These are phyloP conservation scores for Cryphonectria radicalis DNA, from an alignment of 2,329 filamentous ascomycete genomes.

Conservation along the genomic window DNA sequence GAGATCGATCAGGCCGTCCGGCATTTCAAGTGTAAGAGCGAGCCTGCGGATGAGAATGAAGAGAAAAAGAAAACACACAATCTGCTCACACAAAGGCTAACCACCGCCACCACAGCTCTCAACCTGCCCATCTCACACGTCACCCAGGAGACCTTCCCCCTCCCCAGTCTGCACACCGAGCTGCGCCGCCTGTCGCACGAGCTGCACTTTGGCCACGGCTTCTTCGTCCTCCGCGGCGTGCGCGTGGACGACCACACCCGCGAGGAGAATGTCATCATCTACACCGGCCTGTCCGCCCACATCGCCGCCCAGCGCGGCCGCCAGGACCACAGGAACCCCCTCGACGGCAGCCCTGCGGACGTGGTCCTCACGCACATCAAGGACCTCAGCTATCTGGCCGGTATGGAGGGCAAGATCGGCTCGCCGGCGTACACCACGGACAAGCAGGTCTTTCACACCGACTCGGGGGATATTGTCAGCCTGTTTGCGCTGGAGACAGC, in stretches of 20 bases:
- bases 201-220: slow-evolving; percentile 62
- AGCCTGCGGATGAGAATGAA: not conserved
- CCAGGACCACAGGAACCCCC: slow-evolving; percentile 50
- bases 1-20: slow-evolving; percentile 52
- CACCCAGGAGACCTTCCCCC: slow-evolving; percentile 56
- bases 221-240: slow-evolving; percentile 64
- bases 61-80: not conserved
- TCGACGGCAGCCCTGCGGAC: slow-evolving; percentile 51
- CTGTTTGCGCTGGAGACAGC: slow-evolving; percentile 59
- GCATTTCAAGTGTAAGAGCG: slow-evolving; percentile 46
- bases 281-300: slow-evolving; percentile 63
- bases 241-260: slow-evolving; percentile 55
- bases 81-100: not conserved
- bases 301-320: slow-evolving; percentile 57
- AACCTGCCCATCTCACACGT: slow-evolving; percentile 47
- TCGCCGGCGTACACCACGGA: slow-evolving; percentile 63
- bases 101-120: slow-evolving; percentile 36
- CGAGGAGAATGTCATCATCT: slow-evolving; percentile 63
- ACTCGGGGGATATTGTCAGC: slow-evolving; percentile 62
- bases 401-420: slow-evolving; percentile 50
- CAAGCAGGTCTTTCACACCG: slow-evolving; percentile 67
- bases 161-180: slow-evolving; percentile 53
- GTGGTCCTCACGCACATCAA: slow-evolving; percentile 65
- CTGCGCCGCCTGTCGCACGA: slow-evolving; percentile 58
- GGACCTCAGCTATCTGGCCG: slow-evolving; percentile 52